Percentiles rank a stretch among this genome's conserved stretches.
Evolutionary conservation across 495 filamentous ascomycete species (phyloP).

Genomic region (Penicillium malachiteum): DNA sequence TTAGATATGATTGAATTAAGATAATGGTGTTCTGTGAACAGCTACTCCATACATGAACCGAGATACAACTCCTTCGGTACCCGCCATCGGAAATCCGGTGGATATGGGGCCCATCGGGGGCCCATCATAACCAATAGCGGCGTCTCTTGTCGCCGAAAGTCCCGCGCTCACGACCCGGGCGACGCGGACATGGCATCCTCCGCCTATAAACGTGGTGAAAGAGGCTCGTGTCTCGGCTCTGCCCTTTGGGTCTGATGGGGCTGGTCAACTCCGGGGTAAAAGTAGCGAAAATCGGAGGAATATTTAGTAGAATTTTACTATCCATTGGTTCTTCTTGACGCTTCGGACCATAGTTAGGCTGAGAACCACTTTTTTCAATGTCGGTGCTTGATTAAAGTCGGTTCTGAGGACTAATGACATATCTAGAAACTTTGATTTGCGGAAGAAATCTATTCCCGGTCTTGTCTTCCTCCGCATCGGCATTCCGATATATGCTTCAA

Average conservation of each 20-base stretch:
- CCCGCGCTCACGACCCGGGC: constrained; percentile 21
- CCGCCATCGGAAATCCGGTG: constrained; percentile 20
- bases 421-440: constrained; percentile 10
- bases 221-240: background rate
- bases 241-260: constrained; percentile 5
- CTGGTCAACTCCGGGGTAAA: constrained; percentile 22
- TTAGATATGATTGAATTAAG: background rate
- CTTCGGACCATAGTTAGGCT: background rate
- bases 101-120: background rate
- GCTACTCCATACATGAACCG: constrained; percentile 2
- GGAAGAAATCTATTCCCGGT: constrained; percentile 16
- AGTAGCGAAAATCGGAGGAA: constrained; percentile 28
- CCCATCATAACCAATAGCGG: constrained; percentile 16
- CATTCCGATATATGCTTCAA: constrained; percentile 17
- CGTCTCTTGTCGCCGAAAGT: constrained; percentile 20
- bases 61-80: constrained; percentile 12
- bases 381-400: background rate
- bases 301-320: background rate
- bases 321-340: background rate
- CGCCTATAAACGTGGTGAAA: constrained; percentile 5
- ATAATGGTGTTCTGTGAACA: background rate
- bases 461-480: constrained; percentile 26
- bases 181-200: constrained; percentile 9
- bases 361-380: constrained; percentile 10
- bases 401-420: background rate